Base-by-base conservation (phyloP, 2,329 filamentous ascomycete genomes). In the Cordyceps cicadae region DNA sequence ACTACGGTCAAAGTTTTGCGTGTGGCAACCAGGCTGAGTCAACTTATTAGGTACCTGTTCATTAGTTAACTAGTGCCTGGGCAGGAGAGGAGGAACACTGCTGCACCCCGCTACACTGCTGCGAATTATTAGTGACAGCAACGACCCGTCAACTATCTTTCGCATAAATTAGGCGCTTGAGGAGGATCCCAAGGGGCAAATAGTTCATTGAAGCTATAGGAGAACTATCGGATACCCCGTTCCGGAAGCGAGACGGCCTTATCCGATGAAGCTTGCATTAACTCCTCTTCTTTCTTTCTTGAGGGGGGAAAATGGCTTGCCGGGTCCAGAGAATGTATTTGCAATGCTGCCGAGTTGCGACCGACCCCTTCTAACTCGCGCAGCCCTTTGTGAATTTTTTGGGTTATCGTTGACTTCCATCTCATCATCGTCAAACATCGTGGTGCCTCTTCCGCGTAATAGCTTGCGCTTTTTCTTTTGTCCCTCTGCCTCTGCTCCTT, bases 401-500 rank as follows among this genome's bases (percentile, higher is more conserved):
- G 24, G 29, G 11, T 39, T 55, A 11, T 55, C 43, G 26, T 53
- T 32, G 32, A 12, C n/a, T 17, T 46, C 46, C 34, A 52, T 26
- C 19, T 78, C 80, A 9, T 88, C 87, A 5, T 87, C 87, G 9
- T 88, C 87, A 62, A 93, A 90, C 6, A 94, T 70, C 3, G 85
- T 89, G 64, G 85, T 84, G 53, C 81, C 83, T 24, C 81, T 79
- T 24, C 74, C 76, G 4, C 86, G 85, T 1, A 89, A 77, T 5
- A 90, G 75, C 73, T 90, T 92, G 64, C 88, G 84, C 77, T 88
- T 92, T 79, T 87, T 90, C 70, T 84, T 86, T 72, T 79, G 82
- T 7, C 72, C 75, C 64, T 75, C 74, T 62, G 57, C 29, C 48
- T 45, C 32, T 62, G 19, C 41, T 9, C 6, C 54, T 63, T 63